Base-by-base conservation (phyloP, 2,329 filamentous ascomycete species). In the Periconia digitata region DNA sequence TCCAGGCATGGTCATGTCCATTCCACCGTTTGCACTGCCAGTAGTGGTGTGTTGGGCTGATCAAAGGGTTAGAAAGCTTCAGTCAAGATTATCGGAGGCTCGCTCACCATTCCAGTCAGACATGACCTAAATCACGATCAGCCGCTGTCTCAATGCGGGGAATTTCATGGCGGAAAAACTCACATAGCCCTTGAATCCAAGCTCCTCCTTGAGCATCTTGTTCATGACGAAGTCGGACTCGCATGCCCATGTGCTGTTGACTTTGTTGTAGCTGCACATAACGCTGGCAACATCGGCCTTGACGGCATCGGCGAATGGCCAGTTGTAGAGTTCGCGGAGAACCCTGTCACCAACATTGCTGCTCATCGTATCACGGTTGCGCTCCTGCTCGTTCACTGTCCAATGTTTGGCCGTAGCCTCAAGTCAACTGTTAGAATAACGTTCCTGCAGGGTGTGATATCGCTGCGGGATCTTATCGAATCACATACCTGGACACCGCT, bases 241-340 rank as follows among this genome's bases (percentile, higher is more conserved):
- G 60, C 79, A 81, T 4, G 73, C 70, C 55, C 76, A 80, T 1
- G 74, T 75, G 24, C 75, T 74, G 56, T 81, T 80, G 45, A 81
- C 57, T 46, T 68, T 69, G 47, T 69, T 70, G 51, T 70, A 70
- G 37, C 59, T 57, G 64, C 75, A 79, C 77, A 79, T 79, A 13
- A 78, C 62, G 2, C 72, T 72, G 12, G 72, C 69, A 40, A 87
- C 85, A 10, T 86, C 85, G 8, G 86, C 86, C 46, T 77, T 78
- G 44, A 90, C 81, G 1, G 85, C 85, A 61, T 91, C 86, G 21
- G 81, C 85, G 62, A 91, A 92, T 0, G 88, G 88, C 88, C 88
- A 91, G 21, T 86, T 74, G 63, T 90, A 92, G 6, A 90, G 70
- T 67, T 91, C 88, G 60, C 90, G 87, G 64, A 90, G 74, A 1